Conservation (phyloP, 2,329 filamentous ascomycete species). For the Hypoxylon sp. region DNA sequence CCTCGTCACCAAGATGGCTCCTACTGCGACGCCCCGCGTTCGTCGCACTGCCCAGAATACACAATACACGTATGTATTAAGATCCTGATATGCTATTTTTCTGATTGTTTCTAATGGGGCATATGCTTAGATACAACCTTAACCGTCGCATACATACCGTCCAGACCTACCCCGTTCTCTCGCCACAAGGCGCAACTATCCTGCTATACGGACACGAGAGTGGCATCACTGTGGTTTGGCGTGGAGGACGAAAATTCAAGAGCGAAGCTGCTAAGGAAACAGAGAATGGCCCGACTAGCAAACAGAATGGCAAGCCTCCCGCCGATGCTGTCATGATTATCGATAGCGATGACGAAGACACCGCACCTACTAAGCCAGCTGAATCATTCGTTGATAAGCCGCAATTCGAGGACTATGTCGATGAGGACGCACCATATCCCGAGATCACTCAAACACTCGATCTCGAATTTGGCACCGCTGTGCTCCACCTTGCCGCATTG, state of each 20-base stretch:
- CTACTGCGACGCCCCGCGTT: conserved; percentile 44
- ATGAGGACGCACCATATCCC: conserved; percentile 60
- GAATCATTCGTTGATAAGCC: conserved; percentile 60
- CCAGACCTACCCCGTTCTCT: conserved; percentile 68
- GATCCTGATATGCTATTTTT: neutral
- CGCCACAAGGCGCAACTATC: conserved; percentile 70
- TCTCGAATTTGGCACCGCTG: conserved; percentile 65
- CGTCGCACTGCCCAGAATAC: conserved; percentile 50
- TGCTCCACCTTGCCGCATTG: conserved; percentile 64
- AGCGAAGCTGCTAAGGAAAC: conserved; percentile 47
- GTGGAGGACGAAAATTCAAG: conserved; percentile 69
- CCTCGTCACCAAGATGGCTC: conserved; percentile 38
- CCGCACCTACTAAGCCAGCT: conserved; percentile 41
- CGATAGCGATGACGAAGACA: conserved; percentile 68
- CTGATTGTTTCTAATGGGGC: conserved; percentile 18
- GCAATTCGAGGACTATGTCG: conserved; percentile 63
- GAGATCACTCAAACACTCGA: conserved; percentile 69
- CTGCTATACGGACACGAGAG: conserved; percentile 71
- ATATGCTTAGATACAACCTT: conserved; percentile 62
- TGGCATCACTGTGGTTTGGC: conserved; percentile 69
- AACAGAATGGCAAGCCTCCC: conserved; percentile 58
- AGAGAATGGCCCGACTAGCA: conserved; percentile 48
- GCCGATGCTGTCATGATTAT: conserved; percentile 68
- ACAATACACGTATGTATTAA: conserved; percentile 47
- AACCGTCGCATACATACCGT: conserved; percentile 66